phyloP scores from a whole-genome alignment of 2,329 filamentous ascomycete genomes.

The Arthrinium puccinioides region DNA sequence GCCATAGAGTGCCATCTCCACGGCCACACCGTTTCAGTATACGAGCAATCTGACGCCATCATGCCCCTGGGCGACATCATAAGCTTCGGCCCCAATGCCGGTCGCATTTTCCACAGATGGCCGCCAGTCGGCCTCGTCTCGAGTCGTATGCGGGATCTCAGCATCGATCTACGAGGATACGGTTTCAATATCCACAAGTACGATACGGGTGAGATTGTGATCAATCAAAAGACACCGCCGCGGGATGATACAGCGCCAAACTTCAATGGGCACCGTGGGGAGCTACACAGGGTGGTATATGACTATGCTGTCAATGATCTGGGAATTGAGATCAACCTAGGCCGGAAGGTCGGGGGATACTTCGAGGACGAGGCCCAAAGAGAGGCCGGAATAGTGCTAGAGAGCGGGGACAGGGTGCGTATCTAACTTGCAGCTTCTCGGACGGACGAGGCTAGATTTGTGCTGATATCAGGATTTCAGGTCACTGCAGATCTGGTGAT shows the following conservation, averaged over 20 bases:
- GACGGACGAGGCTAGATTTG: neutral
- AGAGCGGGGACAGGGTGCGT: constrained; percentile 35
- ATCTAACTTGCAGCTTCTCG: constrained; percentile 3
- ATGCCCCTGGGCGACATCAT: constrained; percentile 57
- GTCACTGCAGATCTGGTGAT: constrained; percentile 43
- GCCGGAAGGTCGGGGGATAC: constrained; percentile 42
- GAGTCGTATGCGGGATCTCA: constrained; percentile 37
- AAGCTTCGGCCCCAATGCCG: constrained; percentile 52
- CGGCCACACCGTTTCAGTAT: constrained; percentile 51
- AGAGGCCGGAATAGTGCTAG: constrained; percentile 46
- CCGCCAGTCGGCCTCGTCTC: constrained; percentile 35
- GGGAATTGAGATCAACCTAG: constrained; percentile 47
- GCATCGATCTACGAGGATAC: constrained; percentile 43
- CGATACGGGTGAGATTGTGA: constrained; percentile 51
- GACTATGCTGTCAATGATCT: constrained; percentile 48
- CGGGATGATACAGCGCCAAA: constrained; percentile 40
- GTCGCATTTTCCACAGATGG: constrained; percentile 56
- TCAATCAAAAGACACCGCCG: constrained; percentile 42
- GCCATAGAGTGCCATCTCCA: constrained; percentile 57
- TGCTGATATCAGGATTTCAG: constrained; percentile 10
- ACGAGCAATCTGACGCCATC: constrained; percentile 49
- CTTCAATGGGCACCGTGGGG: constrained; percentile 54
- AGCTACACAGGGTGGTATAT: constrained; percentile 52
- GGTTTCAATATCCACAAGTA: constrained; percentile 58
- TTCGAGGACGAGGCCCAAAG: constrained; percentile 42